Evolutionary conservation across 495 filamentous ascomycete genomes (phyloP).

Genomic region (Schizothecium vesticola): DNA sequence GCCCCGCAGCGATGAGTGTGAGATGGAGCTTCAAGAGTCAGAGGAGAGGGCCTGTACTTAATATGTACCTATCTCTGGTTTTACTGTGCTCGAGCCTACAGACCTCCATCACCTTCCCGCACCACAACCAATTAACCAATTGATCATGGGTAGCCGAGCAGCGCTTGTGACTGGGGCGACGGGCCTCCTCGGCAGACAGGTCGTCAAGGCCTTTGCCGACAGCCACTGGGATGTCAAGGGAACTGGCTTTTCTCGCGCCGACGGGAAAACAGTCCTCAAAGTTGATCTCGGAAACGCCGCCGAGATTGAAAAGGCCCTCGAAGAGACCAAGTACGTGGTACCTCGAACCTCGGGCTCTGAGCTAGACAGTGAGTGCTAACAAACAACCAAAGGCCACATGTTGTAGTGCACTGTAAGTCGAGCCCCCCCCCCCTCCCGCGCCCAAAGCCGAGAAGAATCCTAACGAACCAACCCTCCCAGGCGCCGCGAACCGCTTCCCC

Average conservation of each 20-base stretch:
- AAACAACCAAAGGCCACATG: conserved; percentile 56
- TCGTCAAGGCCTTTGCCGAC: conserved; percentile 65
- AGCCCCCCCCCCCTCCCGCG: background rate
- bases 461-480: background rate
- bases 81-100: background rate
- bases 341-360: background rate
- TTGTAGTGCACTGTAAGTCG: conserved; percentile 74
- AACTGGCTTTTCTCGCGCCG: conserved; percentile 69
- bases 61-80: background rate
- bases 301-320: conserved; percentile 58
- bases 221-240: conserved; percentile 71
- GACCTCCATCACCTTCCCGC: background rate
- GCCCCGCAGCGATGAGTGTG: conserved; percentile 8
- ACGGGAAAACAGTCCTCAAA: conserved; percentile 68
- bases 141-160: conserved; percentile 33
- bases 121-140: background rate
- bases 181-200: conserved; percentile 77
- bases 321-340: conserved; percentile 55
- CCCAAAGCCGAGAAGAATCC: no score
- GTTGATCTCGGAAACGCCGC: conserved; percentile 60
- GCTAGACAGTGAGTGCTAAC: background rate
- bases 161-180: conserved; percentile 82
- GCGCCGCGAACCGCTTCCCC: conserved; percentile 87
- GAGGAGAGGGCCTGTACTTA: background rate
- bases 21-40: background rate